phyloP scores from a whole-genome alignment of 495 filamentous ascomycete genomes.

The Penicillium salamii region DNA sequence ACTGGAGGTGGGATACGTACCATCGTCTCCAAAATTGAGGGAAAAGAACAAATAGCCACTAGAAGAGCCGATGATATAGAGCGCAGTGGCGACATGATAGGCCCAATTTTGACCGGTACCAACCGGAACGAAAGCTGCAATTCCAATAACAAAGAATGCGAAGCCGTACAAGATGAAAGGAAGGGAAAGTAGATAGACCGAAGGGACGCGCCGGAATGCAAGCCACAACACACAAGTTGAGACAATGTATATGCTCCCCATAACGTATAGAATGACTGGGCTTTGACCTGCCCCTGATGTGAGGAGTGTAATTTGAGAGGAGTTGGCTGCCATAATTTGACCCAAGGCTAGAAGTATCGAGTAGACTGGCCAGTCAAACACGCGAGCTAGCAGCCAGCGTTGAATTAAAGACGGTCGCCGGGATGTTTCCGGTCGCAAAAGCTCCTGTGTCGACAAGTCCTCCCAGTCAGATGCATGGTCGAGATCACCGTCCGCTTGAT shows the following conservation, averaged over 20 bases:
- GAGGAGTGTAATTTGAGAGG: constrained; percentile 68
- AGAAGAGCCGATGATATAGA: constrained; percentile 46
- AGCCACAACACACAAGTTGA: constrained; percentile 44
- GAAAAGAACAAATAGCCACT: constrained; percentile 51
- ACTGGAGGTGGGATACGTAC: constrained; percentile 36
- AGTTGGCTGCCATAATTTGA: constrained; percentile 67
- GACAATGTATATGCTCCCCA: constrained; percentile 61
- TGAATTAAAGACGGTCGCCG: constrained; percentile 28
- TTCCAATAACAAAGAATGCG: constrained; percentile 64
- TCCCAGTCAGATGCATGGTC: constrained; percentile 55
- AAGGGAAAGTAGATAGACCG: constrained; percentile 70
- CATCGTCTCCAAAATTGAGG: constrained; percentile 50
- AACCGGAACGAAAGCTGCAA: constrained; percentile 51
- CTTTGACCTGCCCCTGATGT: constrained; percentile 60
- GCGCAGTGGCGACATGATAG: constrained; percentile 44
- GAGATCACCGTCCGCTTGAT: constrained; percentile 17
- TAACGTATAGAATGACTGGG: constrained; percentile 61
- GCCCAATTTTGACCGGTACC: constrained; percentile 44
- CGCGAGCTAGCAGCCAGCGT: constrained; percentile 45
- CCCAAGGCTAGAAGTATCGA: constrained; percentile 62
- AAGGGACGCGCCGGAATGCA: too few species aligned
- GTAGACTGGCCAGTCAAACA: constrained; percentile 70
- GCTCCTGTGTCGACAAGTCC: not conserved
- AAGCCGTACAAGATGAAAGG: constrained; percentile 60
- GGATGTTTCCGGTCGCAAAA: not conserved